A percentile compares a stretch with the other conserved stretches of the same genome.
phyloP scores from a whole-genome alignment of 345 rosid species.

The Lumnitzera littorea region DNA sequence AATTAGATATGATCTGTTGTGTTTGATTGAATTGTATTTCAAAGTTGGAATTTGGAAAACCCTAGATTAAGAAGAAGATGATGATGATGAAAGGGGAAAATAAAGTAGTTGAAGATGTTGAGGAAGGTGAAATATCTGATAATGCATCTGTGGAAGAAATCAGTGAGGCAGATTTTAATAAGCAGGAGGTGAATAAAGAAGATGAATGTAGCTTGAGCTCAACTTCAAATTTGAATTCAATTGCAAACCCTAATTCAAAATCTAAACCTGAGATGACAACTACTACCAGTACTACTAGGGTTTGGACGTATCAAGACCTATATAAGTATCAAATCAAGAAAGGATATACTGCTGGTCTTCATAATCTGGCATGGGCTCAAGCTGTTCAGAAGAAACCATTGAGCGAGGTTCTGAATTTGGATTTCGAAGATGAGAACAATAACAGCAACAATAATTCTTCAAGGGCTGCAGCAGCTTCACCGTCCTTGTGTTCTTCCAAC shows the following conservation, averaged over 20 bases:
- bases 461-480: constrained; percentile 26
- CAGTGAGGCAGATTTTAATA: constrained; percentile 51
- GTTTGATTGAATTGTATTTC: constrained; percentile 21
- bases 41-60: constrained; percentile 7
- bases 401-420: constrained; percentile 47
- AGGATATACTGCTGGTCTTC: constrained; percentile 52
- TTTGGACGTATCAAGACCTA: constrained; percentile 84
- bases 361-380: constrained; percentile 92
- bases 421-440: constrained; percentile 33
- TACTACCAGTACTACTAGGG: constrained; percentile 25
- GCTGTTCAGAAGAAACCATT: constrained; percentile 90
- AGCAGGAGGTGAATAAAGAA: constrained; percentile 26
- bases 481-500: no score
- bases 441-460: constrained; percentile 25
- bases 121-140: constrained; percentile 90
- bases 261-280: no score
- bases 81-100: constrained; percentile 37
- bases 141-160: constrained; percentile 63
- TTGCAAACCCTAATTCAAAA: no score
- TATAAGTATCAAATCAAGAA: constrained; percentile 45
- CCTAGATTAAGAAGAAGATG: constrained; percentile 2
- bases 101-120: constrained; percentile 41
- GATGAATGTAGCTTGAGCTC: constrained; percentile 22
- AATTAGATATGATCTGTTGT: constrained; percentile 7
- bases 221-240: constrained; percentile 4